phyloP scores from a whole-genome alignment of 768 basidiomycete genomes.

The Calvatia gigantea region DNA sequence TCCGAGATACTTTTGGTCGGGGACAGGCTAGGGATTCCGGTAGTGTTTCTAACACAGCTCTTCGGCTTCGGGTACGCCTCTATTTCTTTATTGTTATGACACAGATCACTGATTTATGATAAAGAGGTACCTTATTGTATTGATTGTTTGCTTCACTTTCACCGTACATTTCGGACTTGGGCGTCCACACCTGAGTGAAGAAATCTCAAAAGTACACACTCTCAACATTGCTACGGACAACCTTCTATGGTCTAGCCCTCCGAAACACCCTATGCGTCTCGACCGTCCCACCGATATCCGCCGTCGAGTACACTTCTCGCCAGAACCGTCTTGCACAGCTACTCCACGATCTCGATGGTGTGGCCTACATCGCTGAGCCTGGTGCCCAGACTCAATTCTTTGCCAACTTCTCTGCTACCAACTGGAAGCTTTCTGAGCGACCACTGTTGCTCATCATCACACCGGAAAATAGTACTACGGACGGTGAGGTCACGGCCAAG shows the following conservation, averaged over 20 bases:
- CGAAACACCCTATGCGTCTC: conserved; percentile 15
- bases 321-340: conserved; percentile 50
- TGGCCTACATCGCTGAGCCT: conserved; percentile 79
- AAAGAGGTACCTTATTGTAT: neutral
- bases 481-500: conserved; percentile 30
- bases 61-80: neutral
- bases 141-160: neutral
- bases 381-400: conserved; percentile 69
- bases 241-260: conserved; percentile 11
- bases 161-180: neutral
- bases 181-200: neutral
- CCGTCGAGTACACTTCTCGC: conserved; percentile 44
- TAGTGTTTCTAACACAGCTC: too few species aligned
- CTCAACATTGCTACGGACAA: neutral
- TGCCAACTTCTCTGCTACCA: conserved; percentile 58
- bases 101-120: neutral
- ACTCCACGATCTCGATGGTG: conserved; percentile 47
- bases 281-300: conserved; percentile 40
- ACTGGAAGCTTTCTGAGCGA: conserved; percentile 77
- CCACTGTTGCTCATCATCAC: conserved; percentile 69
- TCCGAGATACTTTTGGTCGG: too few species aligned
- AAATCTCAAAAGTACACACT: neutral
- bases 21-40: too few species aligned
- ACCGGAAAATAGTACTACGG: conserved; percentile 23
- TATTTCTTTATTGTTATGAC: neutral